These are phyloP conservation scores for Populus simonii DNA, from an alignment of 345 rosid genomes.

Conservation along the genomic window DNA sequence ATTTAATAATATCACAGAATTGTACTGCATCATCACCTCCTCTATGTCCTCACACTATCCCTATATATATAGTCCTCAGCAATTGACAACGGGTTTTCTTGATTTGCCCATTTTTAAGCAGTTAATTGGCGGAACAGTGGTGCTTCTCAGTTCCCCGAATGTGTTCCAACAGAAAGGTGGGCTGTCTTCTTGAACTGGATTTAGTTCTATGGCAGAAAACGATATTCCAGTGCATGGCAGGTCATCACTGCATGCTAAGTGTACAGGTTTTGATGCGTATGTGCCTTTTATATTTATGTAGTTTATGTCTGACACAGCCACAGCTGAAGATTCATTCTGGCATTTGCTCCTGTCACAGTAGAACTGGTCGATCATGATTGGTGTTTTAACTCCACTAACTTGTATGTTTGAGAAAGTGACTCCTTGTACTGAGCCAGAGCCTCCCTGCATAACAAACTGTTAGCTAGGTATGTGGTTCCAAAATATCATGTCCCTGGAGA, in stretches of 20 bases:
- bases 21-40: no score
- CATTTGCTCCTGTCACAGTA: constrained; percentile 65
- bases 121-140: constrained; percentile 57
- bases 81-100: constrained; percentile 22
- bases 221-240: constrained; percentile 73
- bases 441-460: constrained; percentile 56
- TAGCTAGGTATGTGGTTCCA: background rate
- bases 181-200: constrained; percentile 37
- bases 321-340: constrained; percentile 67
- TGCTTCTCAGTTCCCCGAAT: constrained; percentile 62
- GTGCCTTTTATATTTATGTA: constrained; percentile 74
- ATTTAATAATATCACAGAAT: no score
- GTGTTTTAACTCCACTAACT: constrained; percentile 62
- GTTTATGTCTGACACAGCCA: constrained; percentile 63
- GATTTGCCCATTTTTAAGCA: constrained; percentile 55
- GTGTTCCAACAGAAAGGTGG: constrained; percentile 77
- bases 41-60: no score
- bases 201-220: constrained; percentile 53
- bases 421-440: constrained; percentile 76
- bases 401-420: constrained; percentile 83
- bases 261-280: constrained; percentile 56
- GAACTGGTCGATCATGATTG: constrained; percentile 83
- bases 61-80: constrained; percentile 28
- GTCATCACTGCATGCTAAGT: constrained; percentile 80
- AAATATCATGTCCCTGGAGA: background rate